Base-by-base conservation (phyloP, 331 rosid species). In the Malus hybrid region DNA sequence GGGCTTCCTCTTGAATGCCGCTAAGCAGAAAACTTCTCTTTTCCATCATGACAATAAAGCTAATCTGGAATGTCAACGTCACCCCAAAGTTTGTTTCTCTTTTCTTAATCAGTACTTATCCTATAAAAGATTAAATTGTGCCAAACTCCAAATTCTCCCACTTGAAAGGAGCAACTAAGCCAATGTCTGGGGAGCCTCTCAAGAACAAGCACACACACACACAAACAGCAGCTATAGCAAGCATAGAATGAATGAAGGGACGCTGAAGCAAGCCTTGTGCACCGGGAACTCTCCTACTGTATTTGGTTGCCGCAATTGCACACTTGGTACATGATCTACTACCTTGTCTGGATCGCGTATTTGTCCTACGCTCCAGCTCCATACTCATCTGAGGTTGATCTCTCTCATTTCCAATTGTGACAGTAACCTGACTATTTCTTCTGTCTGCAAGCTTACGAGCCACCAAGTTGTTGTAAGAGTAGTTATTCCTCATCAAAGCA, bases 151-250 rank as follows among this genome's bases (percentile, higher is more conserved):
- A 83, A 65, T 83, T 85, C 80, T 93, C 97, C 97, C 97, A 93
- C 80, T 85, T 87, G 88, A 91, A 91, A 74, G 91, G 97, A 20
- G 87, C 83, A 69, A 81, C 92, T 22, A 84, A 85, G 74, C 97
- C 97, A 20, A 89, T 88, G 31, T 55, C 86, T 3, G 98, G 96
- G 69, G 82, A 78, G 20, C 97, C 93, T 31, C 96, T 90, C 74
- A 88, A 85, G 83, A 93, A 88, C 72, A 93, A 70, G 81, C 96
- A 91, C n/a, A 93, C 98, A 71, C 97, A 93, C 2, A 89, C 97
- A 65, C 97, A 93, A 29, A 93, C 97, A 9, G 98, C 97, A 36
- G 93, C 97, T 79, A 93, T 83, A 31, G 91, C 96, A 66, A 93
- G 90, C 86, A 93, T 82, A 12, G 96, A 91, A 82, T 86, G 94